Base-by-base conservation (phyloP, 108 stramenopile species). In the Chaetoceros muelleri region DNA sequence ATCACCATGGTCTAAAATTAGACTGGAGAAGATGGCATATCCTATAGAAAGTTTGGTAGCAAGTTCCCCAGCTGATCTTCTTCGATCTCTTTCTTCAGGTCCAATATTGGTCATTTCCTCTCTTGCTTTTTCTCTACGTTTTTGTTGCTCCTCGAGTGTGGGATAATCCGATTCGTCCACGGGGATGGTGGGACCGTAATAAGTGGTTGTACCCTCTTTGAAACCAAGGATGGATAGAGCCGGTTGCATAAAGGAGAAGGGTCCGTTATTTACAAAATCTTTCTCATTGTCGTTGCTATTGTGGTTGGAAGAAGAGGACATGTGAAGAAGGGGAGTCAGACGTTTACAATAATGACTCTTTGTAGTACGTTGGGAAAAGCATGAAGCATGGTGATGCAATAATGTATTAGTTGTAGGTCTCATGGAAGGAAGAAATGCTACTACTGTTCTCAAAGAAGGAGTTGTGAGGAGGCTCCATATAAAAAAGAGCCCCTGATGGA, bases 51-150 rank as follows among this genome's bases (percentile, higher is more conserved):
- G 28, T 2, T 34, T 29, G 16, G 34, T 18, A 19, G 54, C 21
- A 21, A 69, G 28, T 5, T 54, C 45, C 1, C 52, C 63, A 19
- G 52, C 64, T 22, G 57, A 20, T 0, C 1, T 2, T 16, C 73
- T 62, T n/a, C 73, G 63, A 40, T 69, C 44, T 2, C 73, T 67
- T 61, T 74, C 73, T 16, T 69, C 64, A 54, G 22, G 44, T 1
- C 50, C 55, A 31, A 74, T 74, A 50, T 74, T 74, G 3, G 47
- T 46, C 28, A 74, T 29, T 0, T 69, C 53, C 21, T 28, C 28
- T 1, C 60, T 29, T 1, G 68, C 67, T 49, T 55, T 28, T 17
- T 46, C 23, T 17, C 63, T 30, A 8, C 19, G 30, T 30, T 40
- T 2, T 26, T 44, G 40, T 2, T 28, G 21, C 52, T 60, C 54